Percentiles rank a stretch among this genome's conserved stretches.
Conservation (phyloP, 805 yeast species). For the Candida methanosorbosa region DNA sequence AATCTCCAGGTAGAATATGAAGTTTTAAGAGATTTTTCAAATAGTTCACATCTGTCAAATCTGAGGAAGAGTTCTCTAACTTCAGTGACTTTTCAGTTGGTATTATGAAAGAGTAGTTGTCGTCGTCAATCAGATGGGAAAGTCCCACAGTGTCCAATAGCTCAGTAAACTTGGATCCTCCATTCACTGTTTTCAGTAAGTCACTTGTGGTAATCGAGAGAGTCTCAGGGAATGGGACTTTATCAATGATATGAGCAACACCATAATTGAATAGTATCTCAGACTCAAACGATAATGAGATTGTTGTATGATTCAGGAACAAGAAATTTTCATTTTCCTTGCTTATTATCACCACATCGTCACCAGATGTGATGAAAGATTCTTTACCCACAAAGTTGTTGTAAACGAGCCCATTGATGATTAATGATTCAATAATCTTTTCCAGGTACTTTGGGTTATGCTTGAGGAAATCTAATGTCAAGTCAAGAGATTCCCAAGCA, state of each 20-base stretch:
- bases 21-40: constrained; percentile 50
- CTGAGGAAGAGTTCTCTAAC: constrained; percentile 39
- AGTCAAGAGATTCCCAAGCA: constrained; percentile 59
- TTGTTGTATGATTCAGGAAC: constrained; percentile 22
- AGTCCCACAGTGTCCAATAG: constrained; percentile 40
- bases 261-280: constrained; percentile 81
- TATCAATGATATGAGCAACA: constrained; percentile 63
- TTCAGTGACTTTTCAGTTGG: constrained; percentile 56
- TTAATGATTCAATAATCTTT: constrained; percentile 44
- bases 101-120: constrained; percentile 54
- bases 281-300: constrained; percentile 33
- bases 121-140: constrained; percentile 30
- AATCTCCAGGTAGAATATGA: constrained; percentile 59
- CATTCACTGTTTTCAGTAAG: constrained; percentile 46
- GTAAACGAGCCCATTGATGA: constrained; percentile 59
- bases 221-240: constrained; percentile 47
- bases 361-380: constrained; percentile 11
- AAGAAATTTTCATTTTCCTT: constrained; percentile 7
- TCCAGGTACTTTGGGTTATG: constrained; percentile 41
- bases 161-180: constrained; percentile 31
- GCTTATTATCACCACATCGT: not conserved
- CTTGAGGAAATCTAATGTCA: constrained; percentile 52
- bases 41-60: constrained; percentile 21
- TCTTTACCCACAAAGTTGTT: constrained; percentile 40
- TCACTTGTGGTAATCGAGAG: constrained; percentile 47